These are phyloP conservation scores for Tylopilus sp. DNA, from an alignment of 768 basidiomycete genomes.

Conservation along the genomic window DNA sequence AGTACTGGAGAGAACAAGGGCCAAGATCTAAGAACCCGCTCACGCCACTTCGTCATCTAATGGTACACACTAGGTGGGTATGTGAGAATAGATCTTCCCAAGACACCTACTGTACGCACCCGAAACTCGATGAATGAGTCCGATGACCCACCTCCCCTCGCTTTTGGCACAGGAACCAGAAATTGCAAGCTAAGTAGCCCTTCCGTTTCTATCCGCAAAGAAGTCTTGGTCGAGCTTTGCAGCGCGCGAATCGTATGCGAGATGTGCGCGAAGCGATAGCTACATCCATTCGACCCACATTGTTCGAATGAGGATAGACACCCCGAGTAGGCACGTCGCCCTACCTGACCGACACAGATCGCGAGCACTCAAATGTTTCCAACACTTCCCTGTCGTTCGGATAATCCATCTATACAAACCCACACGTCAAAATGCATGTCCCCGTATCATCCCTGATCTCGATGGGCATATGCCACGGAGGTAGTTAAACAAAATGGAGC, in stretches of 20 bases:
- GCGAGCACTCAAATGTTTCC: conserved; percentile 81
- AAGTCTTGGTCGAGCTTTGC: conserved; percentile 83
- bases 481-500: neutral
- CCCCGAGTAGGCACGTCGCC: conserved; percentile 6
- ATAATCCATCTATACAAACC: conserved; percentile 79
- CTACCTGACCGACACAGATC: conserved; percentile 68
- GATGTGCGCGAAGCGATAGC: conserved; percentile 84
- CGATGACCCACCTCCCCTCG: conserved; percentile 37
- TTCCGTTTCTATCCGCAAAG: conserved; percentile 77
- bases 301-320: neutral
- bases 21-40: neutral
- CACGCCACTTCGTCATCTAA: conserved; percentile 30
- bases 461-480: neutral
- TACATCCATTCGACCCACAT: conserved; percentile 29
- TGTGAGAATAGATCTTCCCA: conserved; percentile 9
- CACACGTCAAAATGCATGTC: neutral
- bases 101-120: conserved; percentile 43
- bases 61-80: conserved; percentile 24
- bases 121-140: conserved; percentile 86
- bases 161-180: conserved; percentile 62
- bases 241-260: conserved; percentile 68
- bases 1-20: too few relatives aligned
- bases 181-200: conserved; percentile 89
- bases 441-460: neutral
- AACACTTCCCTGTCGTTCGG: conserved; percentile 90